A percentile compares a stretch with the other conserved stretches of the same genome.
Conservation (phyloP, 2,329 filamentous ascomycete species). For the Fusarium veterinarium region DNA sequence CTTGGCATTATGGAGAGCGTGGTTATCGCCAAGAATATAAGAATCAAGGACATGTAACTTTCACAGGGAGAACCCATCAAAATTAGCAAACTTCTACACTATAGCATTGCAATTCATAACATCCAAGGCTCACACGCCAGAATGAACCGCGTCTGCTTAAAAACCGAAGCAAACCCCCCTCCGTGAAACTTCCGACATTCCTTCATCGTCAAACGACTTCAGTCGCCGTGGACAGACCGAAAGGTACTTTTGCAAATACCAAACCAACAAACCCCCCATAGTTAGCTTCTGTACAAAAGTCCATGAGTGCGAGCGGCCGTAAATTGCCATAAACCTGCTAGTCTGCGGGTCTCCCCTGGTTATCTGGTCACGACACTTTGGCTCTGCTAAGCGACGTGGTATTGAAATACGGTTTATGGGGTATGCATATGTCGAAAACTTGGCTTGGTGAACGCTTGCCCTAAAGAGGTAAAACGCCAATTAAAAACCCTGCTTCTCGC, state of each 20-base stretch:
- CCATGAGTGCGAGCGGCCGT: neutral
- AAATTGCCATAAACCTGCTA: fast-evolving
- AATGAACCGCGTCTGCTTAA: no score
- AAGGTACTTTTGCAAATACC: neutral
- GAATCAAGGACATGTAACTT: neutral
- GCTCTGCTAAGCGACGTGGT: neutral
- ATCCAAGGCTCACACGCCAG: fast-evolving
- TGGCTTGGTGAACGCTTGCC: neutral
- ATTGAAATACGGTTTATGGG: neutral
- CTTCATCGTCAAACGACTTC: neutral
- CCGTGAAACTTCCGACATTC: neutral
- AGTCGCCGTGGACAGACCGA: no score
- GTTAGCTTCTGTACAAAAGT: no score
- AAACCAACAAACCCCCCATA: no score
- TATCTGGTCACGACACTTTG: neutral
- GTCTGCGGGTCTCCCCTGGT: neutral
- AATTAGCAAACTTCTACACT: neutral
- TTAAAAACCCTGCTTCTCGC: neutral
- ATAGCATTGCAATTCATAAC: no score
- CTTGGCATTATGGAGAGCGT: neutral
- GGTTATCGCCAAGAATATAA: neutral
- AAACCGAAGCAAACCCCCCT: neutral
- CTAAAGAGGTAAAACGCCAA: neutral
- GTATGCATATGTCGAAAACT: neutral
- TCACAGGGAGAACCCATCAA: fast-evolving